Base-by-base conservation (phyloP, 2,329 filamentous ascomycete species). In the Trichophyton schoenleinii region DNA sequence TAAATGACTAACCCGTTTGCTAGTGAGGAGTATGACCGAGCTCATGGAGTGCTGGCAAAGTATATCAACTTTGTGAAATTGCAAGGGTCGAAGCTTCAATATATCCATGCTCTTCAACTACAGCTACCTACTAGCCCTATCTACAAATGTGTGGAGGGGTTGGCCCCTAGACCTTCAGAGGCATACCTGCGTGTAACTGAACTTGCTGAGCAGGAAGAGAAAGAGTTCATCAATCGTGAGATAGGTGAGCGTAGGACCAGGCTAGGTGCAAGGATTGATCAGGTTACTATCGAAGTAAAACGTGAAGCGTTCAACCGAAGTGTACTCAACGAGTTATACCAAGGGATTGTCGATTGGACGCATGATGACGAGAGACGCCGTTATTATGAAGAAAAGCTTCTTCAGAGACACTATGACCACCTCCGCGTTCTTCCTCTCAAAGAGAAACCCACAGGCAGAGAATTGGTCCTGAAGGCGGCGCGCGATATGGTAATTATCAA, bases 401-500 rank as follows among this genome's bases (percentile, higher is more conserved):
- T 99, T 2, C 83, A 87, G 64, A 84, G 91, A 69, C 89, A 87
- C 63, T 87, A 91, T 66, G 91, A 96, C 62, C 82, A 84, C 3
- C 80, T 99, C 0, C 73, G 87, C 7, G 85, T 88, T 31, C 79
- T 89, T 15, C 83, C 86, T 2, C 63, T 79, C 1, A 84, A 86
- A 2, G 77, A 85, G 62, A 97, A 97, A 73, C 70, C 75, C 0
- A 74, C 78, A 18, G 91, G 95, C 72, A 82, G 88, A 28, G 78
- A 84, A 41, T 85, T 87, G 65, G 87, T 96, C 0, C 75, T 87
- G 68, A 86, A 87, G 63, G 78, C 94, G 59, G 91, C 92, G 0
- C 84, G 86, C 64, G 94, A 92, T 64, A 96, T 99, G 88, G 92
- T 99, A 63, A 88, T 96, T 63, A 94, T 99, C 71, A 91, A 92